Percentiles rank a stretch among this genome's conserved stretches.
These are phyloP conservation scores for Drechslerella dactyloides DNA, from an alignment of 2,329 filamentous ascomycete species.

Conservation along the genomic window DNA sequence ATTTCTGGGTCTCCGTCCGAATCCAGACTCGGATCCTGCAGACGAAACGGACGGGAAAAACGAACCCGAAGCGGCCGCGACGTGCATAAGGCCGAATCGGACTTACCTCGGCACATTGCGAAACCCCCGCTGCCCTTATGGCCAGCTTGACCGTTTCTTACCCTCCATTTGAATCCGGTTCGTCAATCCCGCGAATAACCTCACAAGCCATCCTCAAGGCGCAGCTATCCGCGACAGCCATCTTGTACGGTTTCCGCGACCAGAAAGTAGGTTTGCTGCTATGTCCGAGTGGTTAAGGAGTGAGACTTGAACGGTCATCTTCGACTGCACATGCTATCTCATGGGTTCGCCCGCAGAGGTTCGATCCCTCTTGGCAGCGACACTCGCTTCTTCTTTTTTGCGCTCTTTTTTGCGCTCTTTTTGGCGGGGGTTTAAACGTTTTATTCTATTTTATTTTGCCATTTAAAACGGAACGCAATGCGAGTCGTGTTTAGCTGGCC, in stretches of 20 bases:
- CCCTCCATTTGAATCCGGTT: too few relatives aligned
- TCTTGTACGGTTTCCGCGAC: background rate
- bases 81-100: background rate
- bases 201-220: too few relatives aligned
- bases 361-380: slow-evolving; percentile 52
- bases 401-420: slow-evolving; percentile 1
- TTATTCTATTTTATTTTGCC: slow-evolving; percentile 1
- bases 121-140: too few relatives aligned
- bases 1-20: background rate
- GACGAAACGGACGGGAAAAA: slow-evolving; percentile 1
- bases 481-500: background rate
- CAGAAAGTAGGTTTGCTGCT: slow-evolving; percentile 39
- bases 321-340: slow-evolving; percentile 33
- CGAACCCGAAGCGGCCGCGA: background rate
- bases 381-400: slow-evolving; percentile 37
- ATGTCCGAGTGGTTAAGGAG: slow-evolving; percentile 52
- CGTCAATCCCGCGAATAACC: too few relatives aligned
- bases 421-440: too few relatives aligned
- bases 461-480: background rate
- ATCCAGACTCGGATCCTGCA: background rate
- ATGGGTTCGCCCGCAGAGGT: slow-evolving; percentile 52
- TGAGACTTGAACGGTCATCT: slow-evolving; percentile 46
- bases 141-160: background rate
- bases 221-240: too few relatives aligned
- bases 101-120: too few relatives aligned